Conservation (phyloP, 140 eudicot genomes). For the Ambrosia hybrid region DNA sequence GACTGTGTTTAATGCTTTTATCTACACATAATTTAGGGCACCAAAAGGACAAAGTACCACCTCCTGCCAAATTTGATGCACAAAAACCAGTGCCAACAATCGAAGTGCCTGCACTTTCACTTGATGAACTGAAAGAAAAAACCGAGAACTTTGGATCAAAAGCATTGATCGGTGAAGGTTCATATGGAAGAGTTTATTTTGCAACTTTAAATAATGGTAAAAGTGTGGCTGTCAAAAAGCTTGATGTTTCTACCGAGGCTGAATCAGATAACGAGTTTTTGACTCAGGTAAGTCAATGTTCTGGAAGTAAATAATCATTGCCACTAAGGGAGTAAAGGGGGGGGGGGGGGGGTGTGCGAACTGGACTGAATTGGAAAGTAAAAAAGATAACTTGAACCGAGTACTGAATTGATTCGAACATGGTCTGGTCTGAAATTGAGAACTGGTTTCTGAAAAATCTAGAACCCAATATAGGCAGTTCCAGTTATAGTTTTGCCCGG, state of each 20-base stretch:
- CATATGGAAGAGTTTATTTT: slow-evolving; percentile 70
- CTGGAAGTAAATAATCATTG: background rate
- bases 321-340: too few relatives aligned
- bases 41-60: slow-evolving; percentile 46
- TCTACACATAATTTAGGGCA: slow-evolving; percentile 30
- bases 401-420: too few relatives aligned
- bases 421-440: too few relatives aligned
- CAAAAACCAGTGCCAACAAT: slow-evolving; percentile 65
- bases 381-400: too few relatives aligned
- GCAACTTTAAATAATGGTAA: slow-evolving; percentile 58
- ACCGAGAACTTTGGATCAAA: too few relatives aligned
- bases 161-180: slow-evolving; percentile 77
- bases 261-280: slow-evolving; percentile 66
- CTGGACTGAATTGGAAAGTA: too few relatives aligned
- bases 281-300: slow-evolving; percentile 44
- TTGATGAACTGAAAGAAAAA: slow-evolving; percentile 77
- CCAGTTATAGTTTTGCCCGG: too few relatives aligned
- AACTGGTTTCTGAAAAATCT: too few relatives aligned
- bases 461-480: too few relatives aligned
- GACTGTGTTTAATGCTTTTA: background rate
- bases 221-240: slow-evolving; percentile 73
- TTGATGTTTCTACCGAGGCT: slow-evolving; percentile 66
- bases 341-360: too few relatives aligned
- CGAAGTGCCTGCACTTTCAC: slow-evolving; percentile 60
- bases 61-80: slow-evolving; percentile 57